Conservation (phyloP, 2,329 filamentous ascomycete species). For the Arthrobotrys sinensis region DNA sequence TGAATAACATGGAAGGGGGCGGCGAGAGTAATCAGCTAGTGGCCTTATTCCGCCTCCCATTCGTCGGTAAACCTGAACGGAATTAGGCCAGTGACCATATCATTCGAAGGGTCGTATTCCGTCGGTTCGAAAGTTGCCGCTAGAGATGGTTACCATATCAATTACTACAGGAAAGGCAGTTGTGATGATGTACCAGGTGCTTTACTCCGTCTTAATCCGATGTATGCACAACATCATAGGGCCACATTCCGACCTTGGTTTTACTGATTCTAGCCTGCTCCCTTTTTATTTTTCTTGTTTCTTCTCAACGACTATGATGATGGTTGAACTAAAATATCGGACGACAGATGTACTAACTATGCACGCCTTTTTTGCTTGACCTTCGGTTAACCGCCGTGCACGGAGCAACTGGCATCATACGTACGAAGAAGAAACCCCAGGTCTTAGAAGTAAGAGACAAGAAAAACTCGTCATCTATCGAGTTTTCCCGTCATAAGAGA, state of each 20-base stretch:
- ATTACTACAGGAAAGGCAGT: constrained; percentile 7
- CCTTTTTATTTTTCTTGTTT: neutral
- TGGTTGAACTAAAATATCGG: constrained; percentile 33
- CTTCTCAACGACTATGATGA: neutral
- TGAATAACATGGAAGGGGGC: constrained; percentile 15
- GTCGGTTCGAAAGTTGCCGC: constrained; percentile 25
- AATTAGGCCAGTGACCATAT: constrained; percentile 8
- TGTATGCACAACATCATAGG: constrained; percentile 41
- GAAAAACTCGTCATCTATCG: constrained; percentile 1
- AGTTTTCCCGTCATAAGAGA: constrained; percentile 28
- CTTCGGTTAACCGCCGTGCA: constrained; percentile 23
- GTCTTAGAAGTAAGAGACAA: constrained; percentile 4
- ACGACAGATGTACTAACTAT: constrained; percentile 24
- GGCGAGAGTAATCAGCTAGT: constrained; percentile 11
- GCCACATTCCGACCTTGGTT: constrained; percentile 36
- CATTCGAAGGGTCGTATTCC: neutral
- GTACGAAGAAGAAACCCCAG: neutral
- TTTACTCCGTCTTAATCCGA: constrained; percentile 32
- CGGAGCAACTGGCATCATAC: constrained; percentile 32
- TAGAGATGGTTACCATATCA: neutral
- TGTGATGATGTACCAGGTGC: neutral
- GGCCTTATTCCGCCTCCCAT: constrained; percentile 17
- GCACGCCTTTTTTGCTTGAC: constrained; percentile 5
- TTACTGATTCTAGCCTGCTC: constrained; percentile 3
- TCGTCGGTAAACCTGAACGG: constrained; percentile 21